A percentile compares a stretch with the other conserved stretches of the same genome.
Evolutionary conservation across 2,329 filamentous ascomycete species (phyloP).

Genomic region (Pseudocercospora vitis): DNA sequence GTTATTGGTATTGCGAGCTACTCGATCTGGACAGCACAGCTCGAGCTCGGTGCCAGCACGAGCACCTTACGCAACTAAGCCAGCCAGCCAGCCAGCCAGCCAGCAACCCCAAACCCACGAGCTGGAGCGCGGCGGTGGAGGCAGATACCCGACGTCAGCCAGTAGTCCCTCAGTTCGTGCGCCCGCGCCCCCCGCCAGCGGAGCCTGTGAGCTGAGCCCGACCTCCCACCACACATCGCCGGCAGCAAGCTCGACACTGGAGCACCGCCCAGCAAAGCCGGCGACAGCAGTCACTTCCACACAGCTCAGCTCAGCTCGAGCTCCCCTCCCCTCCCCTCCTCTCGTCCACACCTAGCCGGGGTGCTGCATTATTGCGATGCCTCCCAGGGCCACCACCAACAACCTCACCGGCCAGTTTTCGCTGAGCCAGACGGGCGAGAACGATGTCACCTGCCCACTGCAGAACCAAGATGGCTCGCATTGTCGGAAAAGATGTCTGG

Average conservation of each 20-base stretch:
- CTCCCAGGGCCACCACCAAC: constrained; percentile 11
- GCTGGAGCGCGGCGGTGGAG: neutral
- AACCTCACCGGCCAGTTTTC: constrained; percentile 59
- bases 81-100: too few relatives aligned
- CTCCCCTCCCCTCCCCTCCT: neutral
- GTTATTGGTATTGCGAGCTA: neutral
- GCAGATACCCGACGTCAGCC: neutral
- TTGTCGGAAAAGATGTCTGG: constrained; percentile 96
- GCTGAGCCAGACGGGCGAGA: constrained; percentile 78
- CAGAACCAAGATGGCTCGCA: constrained; percentile 94
- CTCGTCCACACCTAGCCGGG: constrained; percentile 12
- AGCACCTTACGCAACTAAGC: neutral
- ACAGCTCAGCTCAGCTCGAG: constrained; percentile 9
- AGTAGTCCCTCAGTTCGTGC: neutral
- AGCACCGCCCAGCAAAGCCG: neutral
- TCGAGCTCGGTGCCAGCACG: neutral
- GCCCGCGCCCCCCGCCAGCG: neutral
- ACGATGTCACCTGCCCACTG: constrained; percentile 95
- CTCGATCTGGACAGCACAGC: neutral
- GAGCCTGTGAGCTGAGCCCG: neutral
- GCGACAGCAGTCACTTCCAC: neutral
- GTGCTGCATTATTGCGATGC: constrained; percentile 15
- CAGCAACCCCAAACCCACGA: neutral
- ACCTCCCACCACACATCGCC: neutral
- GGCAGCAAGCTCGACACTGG: neutral